Base-by-base conservation (phyloP, 139 green algal genomes). In the Bryopsis sp. region DNA sequence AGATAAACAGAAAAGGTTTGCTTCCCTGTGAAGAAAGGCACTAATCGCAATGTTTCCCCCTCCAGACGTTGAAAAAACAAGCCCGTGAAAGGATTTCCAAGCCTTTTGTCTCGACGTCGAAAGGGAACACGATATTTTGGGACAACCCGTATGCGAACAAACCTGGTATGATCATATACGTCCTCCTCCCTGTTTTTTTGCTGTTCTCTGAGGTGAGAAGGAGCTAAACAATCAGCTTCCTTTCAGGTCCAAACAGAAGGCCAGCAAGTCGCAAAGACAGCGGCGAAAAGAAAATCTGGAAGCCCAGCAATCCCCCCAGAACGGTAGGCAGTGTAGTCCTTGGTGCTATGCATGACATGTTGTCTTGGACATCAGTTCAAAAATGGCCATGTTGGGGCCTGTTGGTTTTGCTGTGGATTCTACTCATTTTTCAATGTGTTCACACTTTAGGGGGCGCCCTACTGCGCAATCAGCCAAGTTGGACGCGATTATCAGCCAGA, bases 351-450 rank as follows among this genome's bases (percentile, higher is more conserved):
- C 15, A 54, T 54, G 43, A 54, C 11, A 11, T 54, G 43, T 54
- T 54, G 43, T 54, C 19, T 11, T 19, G 19, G 11, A 19, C 43
- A 54, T 26, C 15, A 54, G 19, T 19, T 19, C 43, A 54, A 54
- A 26, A 19, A 54, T 54, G 43, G 43, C 43, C 43, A 19, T 26
- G 43, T 26, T 11, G 43, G 43, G 43, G 15, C 43, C 11, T 54
- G 19, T 54, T 54, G 43, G 43, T 19, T 19, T 11, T 54, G 43
- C 11, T 19, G 43, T 54, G 43, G 15, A 54, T 26, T 19, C 11
- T 26, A 54, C 43, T 54, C 43, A 19, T 54, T 54, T 19, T 54
- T 19, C 43, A 54, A 54, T 54, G 43, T 54, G 43, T 54, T 54
- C 15, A 19, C 43, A 19, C 15, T 54, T 54, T 54, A 54, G 43